Evolutionary conservation across 2,329 filamentous ascomycete species (phyloP).

Genomic region (Paracorniculantispora psalliotae): DNA sequence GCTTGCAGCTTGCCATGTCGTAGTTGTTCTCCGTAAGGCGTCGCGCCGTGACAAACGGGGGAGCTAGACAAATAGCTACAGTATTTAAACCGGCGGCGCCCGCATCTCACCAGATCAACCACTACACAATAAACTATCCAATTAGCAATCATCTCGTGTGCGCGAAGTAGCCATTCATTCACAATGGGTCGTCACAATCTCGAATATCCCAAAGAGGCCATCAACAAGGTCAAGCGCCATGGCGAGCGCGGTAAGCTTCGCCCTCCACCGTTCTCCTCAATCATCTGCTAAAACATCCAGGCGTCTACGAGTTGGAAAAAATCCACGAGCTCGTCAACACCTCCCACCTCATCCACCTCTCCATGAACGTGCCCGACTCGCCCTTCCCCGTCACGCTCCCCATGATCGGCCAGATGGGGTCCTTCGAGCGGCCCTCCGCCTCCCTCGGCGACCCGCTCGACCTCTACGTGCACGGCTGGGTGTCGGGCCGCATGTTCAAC

Average conservation of each 20-base stretch:
- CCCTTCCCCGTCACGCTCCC: slow-evolving; percentile 75
- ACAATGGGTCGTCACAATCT: slow-evolving; percentile 36
- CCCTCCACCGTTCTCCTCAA: background rate
- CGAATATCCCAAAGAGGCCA: slow-evolving; percentile 58
- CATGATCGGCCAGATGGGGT: slow-evolving; percentile 81
- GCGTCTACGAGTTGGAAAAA: slow-evolving; percentile 63
- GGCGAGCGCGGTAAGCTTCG: slow-evolving; percentile 53
- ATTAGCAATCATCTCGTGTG: background rate
- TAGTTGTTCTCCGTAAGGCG: background rate
- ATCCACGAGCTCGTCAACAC: slow-evolving; percentile 74
- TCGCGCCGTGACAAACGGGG: background rate
- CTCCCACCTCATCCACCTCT: slow-evolving; percentile 71
- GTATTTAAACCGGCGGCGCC: background rate
- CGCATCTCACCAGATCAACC: background rate
- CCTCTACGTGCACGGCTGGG: slow-evolving; percentile 80
- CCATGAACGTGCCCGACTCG: slow-evolving; percentile 60
- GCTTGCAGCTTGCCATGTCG: background rate
- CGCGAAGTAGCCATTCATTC: too few relatives aligned
- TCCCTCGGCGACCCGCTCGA: slow-evolving; percentile 61
- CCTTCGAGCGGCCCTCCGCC: slow-evolving; percentile 58
- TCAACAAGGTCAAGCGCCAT: slow-evolving; percentile 64
- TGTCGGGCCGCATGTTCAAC: slow-evolving; percentile 72
- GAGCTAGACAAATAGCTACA: background rate
- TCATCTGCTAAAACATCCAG: too few relatives aligned
- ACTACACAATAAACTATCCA: background rate